A percentile compares a stretch with the other conserved stretches of the same genome.
Evolutionary conservation across 176 grass and related monocot species (phyloP).

Genomic region (Hsuehochloa calcarea): DNA sequence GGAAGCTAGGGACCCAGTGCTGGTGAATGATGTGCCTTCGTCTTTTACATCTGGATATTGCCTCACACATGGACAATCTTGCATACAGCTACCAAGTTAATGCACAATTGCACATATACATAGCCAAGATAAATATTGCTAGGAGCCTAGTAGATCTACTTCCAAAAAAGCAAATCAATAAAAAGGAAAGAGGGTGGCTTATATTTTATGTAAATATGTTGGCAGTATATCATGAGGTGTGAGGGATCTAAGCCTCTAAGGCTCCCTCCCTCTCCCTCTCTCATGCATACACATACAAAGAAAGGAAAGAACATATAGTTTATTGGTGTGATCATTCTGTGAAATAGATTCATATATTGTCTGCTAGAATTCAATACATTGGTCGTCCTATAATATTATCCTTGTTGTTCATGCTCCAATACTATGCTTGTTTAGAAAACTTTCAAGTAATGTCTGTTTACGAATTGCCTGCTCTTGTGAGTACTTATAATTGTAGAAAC

Average conservation of each 20-base stretch:
- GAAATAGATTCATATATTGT: too few species aligned
- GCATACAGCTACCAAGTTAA: constrained; percentile 32
- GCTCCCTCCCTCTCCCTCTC: not conserved
- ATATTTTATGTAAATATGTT: constrained; percentile 18
- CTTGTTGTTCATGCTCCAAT: too few species aligned
- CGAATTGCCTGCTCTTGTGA: too few species aligned
- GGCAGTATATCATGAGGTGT: constrained; percentile 21
- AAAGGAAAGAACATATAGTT: too few species aligned
- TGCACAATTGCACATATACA: not conserved
- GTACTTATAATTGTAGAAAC: too few species aligned
- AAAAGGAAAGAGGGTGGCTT: not conserved
- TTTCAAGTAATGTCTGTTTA: too few species aligned
- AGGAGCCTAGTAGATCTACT: constrained; percentile 44
- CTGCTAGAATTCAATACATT: too few species aligned
- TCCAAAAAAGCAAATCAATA: constrained; percentile 32
- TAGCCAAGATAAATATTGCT: constrained; percentile 3
- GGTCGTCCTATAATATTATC: too few species aligned
- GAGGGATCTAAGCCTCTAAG: constrained; percentile 44
- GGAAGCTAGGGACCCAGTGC: constrained; percentile 25
- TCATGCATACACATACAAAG: not conserved
- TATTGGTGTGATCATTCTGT: too few species aligned
- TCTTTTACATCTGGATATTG: too few species aligned
- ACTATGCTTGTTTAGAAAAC: too few species aligned
- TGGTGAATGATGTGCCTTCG: not conserved
- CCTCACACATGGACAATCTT: not conserved